Evolutionary conservation across 192 early-diverging fungal genomes (phyloP).

Genomic region (Coemansia sp.): DNA sequence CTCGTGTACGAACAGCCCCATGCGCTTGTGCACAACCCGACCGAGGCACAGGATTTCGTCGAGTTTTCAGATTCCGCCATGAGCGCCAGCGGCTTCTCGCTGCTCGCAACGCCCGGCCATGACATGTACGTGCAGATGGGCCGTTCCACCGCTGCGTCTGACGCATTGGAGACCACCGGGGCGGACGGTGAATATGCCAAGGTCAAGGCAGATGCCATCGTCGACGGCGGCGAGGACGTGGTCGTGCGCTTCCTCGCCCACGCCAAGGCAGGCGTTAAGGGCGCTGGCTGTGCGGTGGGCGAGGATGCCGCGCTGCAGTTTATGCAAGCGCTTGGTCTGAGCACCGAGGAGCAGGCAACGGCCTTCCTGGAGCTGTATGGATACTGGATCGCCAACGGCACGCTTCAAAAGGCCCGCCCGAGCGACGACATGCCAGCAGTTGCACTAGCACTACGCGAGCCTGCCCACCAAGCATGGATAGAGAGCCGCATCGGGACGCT

Average conservation of each 20-base stretch:
- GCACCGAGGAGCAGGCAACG: constrained; percentile 1
- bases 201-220: constrained; percentile 13
- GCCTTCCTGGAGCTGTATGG: constrained; percentile 39
- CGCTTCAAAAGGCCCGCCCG: neutral
- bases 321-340: constrained; percentile 9
- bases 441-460: neutral
- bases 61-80: constrained; percentile 16
- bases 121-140: constrained; percentile 27
- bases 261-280: constrained; percentile 8
- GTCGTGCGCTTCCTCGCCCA: constrained; percentile 18
- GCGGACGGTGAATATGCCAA: constrained; percentile 5
- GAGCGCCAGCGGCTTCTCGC: constrained; percentile 1
- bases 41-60: constrained; percentile 18
- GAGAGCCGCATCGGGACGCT: constrained; percentile 5
- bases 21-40: constrained; percentile 19
- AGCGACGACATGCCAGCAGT: neutral
- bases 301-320: constrained; percentile 6
- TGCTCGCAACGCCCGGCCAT: constrained; percentile 26
- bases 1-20: constrained; percentile 14
- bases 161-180: constrained; percentile 1
- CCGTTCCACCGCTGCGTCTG: neutral
- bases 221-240: neutral
- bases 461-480: constrained; percentile 4
- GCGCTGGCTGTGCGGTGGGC: neutral
- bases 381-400: constrained; percentile 15